phyloP scores from a whole-genome alignment of 306 rosid genomes.

The Castanopsis chinensis region DNA sequence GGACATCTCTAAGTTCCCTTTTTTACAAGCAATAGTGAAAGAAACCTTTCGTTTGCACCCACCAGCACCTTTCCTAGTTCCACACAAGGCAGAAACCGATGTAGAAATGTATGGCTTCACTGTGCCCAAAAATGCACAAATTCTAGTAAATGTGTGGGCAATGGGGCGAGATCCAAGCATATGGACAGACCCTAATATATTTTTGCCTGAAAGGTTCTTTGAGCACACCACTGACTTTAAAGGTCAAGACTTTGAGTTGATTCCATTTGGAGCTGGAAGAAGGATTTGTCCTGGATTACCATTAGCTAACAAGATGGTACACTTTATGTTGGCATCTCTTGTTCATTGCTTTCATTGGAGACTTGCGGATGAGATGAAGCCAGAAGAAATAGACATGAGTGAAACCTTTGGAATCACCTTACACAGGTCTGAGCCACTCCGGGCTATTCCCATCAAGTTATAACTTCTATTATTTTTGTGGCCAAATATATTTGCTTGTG shows the following conservation, averaged over 20 bases:
- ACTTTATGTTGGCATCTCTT: conserved; percentile 19
- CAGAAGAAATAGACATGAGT: neutral
- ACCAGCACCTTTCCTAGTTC: conserved; percentile 16
- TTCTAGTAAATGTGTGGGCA: conserved; percentile 15
- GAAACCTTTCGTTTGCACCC: conserved; percentile 31
- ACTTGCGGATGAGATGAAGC: neutral
- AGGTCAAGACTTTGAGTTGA: conserved; percentile 12
- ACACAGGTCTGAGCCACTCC: neutral
- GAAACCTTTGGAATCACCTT: neutral
- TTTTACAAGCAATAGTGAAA: conserved; percentile 18
- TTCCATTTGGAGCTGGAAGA: conserved; percentile 31
- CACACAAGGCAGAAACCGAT: neutral
- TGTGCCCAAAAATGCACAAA: conserved; percentile 1
- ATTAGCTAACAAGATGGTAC: neutral
- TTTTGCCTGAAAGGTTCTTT: conserved; percentile 25
- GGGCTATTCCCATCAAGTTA: neutral
- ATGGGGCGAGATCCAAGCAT: conserved; percentile 11
- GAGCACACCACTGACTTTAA: neutral
- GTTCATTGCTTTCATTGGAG: conserved; percentile 16
- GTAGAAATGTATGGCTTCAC: conserved; percentile 3
- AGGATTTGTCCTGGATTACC: conserved; percentile 24
- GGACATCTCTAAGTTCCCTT: neutral
- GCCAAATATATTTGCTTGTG: too few relatives aligned
- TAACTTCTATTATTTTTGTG: neutral
- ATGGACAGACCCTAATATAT: conserved; percentile 14